Evolutionary conservation across 192 early-diverging fungal genomes (phyloP).

Genomic region (Phycomyces nitens): DNA sequence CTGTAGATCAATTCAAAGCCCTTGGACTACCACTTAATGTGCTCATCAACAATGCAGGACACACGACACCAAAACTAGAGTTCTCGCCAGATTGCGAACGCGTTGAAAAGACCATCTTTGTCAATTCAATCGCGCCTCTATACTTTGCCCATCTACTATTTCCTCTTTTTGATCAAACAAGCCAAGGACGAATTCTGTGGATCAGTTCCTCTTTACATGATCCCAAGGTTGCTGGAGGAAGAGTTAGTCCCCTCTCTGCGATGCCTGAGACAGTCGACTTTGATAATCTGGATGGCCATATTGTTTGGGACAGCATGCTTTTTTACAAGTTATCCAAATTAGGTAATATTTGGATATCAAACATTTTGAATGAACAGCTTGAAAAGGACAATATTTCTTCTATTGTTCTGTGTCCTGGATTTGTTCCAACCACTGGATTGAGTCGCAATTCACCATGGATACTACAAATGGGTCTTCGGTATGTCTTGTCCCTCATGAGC

Average conservation of each 20-base stretch:
- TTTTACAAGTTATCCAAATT: conserved; percentile 28
- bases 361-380: conserved; percentile 5
- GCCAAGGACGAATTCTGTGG: conserved; percentile 11
- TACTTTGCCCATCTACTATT: conserved; percentile 19
- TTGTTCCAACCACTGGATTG: conserved; percentile 25
- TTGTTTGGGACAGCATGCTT: conserved; percentile 11
- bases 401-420: conserved; percentile 20
- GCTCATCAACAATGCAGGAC: conserved; percentile 20
- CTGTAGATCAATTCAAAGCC: conserved; percentile 7
- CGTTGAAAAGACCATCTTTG: conserved; percentile 21
- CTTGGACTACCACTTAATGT: conserved; percentile 14
- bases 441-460: conserved; percentile 6
- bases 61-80: background rate
- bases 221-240: conserved; percentile 8
- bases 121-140: conserved; percentile 15
- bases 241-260: background rate
- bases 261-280: conserved; percentile 8
- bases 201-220: conserved; percentile 20
- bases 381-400: background rate
- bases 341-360: conserved; percentile 4
- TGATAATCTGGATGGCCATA: conserved; percentile 12
- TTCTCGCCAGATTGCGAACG: background rate
- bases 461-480: conserved; percentile 5
- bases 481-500: conserved; percentile 5
- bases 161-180: conserved; percentile 15